Base-by-base conservation (phyloP, 805 yeast species). In the Metahyphopichia silvanorum region DNA sequence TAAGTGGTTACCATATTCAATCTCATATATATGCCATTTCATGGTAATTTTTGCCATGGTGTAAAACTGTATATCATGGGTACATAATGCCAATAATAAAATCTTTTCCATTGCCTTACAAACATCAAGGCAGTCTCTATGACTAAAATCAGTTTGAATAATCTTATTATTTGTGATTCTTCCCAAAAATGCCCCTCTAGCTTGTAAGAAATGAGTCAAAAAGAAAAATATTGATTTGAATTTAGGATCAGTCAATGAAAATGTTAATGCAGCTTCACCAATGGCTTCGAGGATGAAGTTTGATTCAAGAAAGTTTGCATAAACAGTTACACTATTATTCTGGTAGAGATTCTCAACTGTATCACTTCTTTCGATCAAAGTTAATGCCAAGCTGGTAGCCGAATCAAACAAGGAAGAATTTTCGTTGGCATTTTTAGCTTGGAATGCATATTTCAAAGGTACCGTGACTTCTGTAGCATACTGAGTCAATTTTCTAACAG, bases 61-160 rank as follows among this genome's bases (percentile, higher is more conserved):
- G 42, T 63, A 63, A 39, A 66, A 65, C 33, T 66, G 70, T 22
- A 63, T 54, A 37, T 66, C 71, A 41, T 64, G 70, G 3, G 71
- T 65, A 39, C 71, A 66, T 16, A 66, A 46, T 3, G 67, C 57
- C 21, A 66, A 45, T 18, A 66, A 47, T 25, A 66, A 47, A 3
- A 63, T 53, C 41, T 59, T 61, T 36, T 66, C 73, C 19, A 63
- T 49, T 1, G 68, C 46, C 25, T 49, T 53, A 13, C 52, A 40
- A 4, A 52, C 53, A 10, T 37, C 36, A 4, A 31, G 30, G 21
- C 61, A 56, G 16, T 31, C 34, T 12, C 18, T 17, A 23, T 44
- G 49, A 11, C 35, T 26, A 25, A 29, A 32, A 9, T 27, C 22
- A 8, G 35, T 28, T 2, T 26, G 25, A 21, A 43, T 29, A 10